A percentile compares a stretch with the other conserved stretches of the same genome.
These are phyloP conservation scores for Fraxinus dipetala DNA, from an alignment of 305 asterid species.

Conservation along the genomic window DNA sequence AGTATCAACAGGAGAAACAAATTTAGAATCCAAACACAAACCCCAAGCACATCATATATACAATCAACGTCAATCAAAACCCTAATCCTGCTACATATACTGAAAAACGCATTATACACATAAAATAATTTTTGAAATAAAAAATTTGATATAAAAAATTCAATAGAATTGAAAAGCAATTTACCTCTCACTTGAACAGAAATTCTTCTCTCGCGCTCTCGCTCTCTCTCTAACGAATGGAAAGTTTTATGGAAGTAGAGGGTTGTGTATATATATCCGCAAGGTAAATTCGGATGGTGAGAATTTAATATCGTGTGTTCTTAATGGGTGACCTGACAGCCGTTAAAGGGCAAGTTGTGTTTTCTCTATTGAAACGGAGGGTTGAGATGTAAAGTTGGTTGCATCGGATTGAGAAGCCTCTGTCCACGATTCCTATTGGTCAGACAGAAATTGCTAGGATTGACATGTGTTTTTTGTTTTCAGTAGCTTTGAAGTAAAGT, in stretches of 20 bases:
- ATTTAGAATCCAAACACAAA: background rate
- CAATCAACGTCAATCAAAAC: background rate
- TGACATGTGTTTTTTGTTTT: background rate
- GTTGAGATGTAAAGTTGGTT: slow-evolving; percentile 27
- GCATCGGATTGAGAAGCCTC: slow-evolving; percentile 29
- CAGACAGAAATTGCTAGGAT: background rate
- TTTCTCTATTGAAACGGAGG: slow-evolving; percentile 37
- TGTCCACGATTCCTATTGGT: slow-evolving; percentile 28
- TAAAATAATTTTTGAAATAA: background rate
- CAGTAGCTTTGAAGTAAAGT: background rate
- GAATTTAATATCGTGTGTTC: slow-evolving; percentile 35
- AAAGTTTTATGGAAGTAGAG: background rate
- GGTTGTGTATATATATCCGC: slow-evolving; percentile 27
- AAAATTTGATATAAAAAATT: background rate
- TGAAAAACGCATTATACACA: background rate
- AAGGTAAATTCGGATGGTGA: slow-evolving; percentile 37
- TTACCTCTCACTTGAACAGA: slow-evolving; percentile 21
- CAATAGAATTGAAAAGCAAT: background rate
- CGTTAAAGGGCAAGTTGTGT: slow-evolving; percentile 32
- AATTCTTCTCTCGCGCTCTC: slow-evolving; percentile 10
- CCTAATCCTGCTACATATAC: background rate
- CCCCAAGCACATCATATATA: background rate
- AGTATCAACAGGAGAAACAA: background rate
- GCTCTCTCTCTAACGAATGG: slow-evolving; percentile 12
- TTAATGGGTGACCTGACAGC: slow-evolving; percentile 32